Evolutionary conservation across 2,329 filamentous ascomycete genomes (phyloP).

Genomic region (Epichloe bromicola): DNA sequence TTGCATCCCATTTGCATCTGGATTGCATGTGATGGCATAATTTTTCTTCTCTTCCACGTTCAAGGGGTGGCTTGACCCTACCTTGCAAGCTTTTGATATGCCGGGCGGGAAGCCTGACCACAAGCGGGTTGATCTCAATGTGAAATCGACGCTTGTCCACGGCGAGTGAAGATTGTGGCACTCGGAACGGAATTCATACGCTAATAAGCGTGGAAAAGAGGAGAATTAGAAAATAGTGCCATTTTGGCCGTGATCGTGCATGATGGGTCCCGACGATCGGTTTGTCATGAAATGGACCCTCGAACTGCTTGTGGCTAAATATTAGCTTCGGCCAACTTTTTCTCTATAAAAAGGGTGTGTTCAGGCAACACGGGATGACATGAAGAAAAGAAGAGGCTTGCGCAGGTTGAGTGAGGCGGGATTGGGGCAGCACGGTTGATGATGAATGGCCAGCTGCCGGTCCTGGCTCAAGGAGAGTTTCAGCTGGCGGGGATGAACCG

Average conservation of each 20-base stretch:
- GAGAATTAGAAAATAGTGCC: too few relatives aligned
- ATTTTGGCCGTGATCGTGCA: not conserved
- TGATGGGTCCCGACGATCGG: not conserved
- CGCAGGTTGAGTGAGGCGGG: not conserved
- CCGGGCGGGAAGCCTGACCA: too few relatives aligned
- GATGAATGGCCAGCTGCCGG: not conserved
- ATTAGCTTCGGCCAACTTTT: slow-evolving; percentile 2
- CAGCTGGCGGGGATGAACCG: too few relatives aligned
- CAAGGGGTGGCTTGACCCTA: too few relatives aligned
- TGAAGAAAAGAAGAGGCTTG: not conserved
- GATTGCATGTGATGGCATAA: too few relatives aligned
- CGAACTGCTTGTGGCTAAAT: not conserved
- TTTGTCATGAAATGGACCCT: not conserved
- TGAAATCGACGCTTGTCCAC: not conserved
- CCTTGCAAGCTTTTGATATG: too few relatives aligned
- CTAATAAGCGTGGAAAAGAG: too few relatives aligned
- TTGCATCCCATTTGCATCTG: too few relatives aligned
- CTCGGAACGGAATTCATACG: too few relatives aligned
- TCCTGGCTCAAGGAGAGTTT: not conserved
- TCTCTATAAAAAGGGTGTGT: not conserved
- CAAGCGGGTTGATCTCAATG: too few relatives aligned
- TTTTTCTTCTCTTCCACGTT: too few relatives aligned
- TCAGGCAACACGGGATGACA: not conserved
- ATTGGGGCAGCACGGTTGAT: not conserved
- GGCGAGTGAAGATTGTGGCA: not conserved